A percentile compares a stretch with the other conserved stretches of the same genome.
Conservation (phyloP, 495 filamentous ascomycete species). For the Talaromyces wortmannii region DNA sequence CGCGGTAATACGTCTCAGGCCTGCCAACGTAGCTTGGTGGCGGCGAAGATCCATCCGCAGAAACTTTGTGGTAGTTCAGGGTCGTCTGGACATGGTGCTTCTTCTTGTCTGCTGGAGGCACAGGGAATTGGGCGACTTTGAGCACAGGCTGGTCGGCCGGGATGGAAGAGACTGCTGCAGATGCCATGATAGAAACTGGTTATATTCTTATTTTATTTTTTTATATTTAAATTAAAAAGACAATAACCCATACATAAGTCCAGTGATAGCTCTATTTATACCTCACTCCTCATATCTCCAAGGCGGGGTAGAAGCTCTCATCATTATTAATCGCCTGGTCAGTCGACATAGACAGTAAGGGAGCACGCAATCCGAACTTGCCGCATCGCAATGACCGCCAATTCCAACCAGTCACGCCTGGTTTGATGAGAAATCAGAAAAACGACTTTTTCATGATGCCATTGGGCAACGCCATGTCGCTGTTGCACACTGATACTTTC, state of each 20-base stretch:
- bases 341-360: background rate
- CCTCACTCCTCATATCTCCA: background rate
- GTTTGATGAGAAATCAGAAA: background rate
- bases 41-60: conserved; percentile 51
- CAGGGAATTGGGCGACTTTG: conserved; percentile 6
- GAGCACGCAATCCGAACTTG: conserved; percentile 2
- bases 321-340: background rate
- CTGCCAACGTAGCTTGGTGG: conserved; percentile 37
- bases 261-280: background rate
- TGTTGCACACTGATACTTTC: no score
- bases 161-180: conserved; percentile 28
- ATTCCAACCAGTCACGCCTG: background rate
- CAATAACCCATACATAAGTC: background rate
- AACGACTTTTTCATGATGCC: no score
- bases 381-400: background rate
- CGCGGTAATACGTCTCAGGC: conserved; percentile 46
- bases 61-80: conserved; percentile 54
- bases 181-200: conserved; percentile 12
- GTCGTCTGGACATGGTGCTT: conserved; percentile 46
- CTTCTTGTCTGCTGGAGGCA: conserved; percentile 10
- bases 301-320: background rate
- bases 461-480: no score
- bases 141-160: conserved; percentile 2
- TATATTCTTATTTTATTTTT: background rate
- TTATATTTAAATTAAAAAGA: background rate